Percentiles rank a stretch among this genome's conserved stretches.
Evolutionary conservation across 768 basidiomycete genomes (phyloP).

Genomic region (Hysterangium stoloniferum): DNA sequence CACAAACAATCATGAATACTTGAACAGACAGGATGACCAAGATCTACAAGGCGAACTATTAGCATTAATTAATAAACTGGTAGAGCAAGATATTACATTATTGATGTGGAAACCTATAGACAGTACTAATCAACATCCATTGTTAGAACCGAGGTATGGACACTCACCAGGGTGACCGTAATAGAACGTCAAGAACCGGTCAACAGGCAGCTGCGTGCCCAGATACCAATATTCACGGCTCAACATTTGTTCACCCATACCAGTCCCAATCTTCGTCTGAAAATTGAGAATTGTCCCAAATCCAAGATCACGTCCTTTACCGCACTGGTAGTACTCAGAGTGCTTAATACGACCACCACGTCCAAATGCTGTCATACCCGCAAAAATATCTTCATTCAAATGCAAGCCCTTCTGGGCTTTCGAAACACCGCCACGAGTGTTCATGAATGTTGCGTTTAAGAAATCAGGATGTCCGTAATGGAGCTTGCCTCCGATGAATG

Average conservation of each 20-base stretch:
- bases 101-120: slow-evolving; percentile 85
- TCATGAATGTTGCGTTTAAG: slow-evolving; percentile 97
- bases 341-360: slow-evolving; percentile 99
- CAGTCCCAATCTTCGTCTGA: slow-evolving; percentile 99
- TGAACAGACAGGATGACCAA: slow-evolving; percentile 97
- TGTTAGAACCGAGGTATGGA: neutral
- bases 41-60: slow-evolving; percentile 34
- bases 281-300: slow-evolving; percentile 99
- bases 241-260: slow-evolving; percentile 99
- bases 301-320: slow-evolving; percentile 97
- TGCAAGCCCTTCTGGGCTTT: slow-evolving; percentile 99
- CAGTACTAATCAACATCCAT: neutral
- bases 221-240: slow-evolving; percentile 99
- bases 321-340: slow-evolving; percentile 99
- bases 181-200: slow-evolving; percentile 99
- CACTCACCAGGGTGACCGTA: slow-evolving; percentile 80
- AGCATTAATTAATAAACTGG: neutral
- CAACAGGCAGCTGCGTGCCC: slow-evolving; percentile 95
- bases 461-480: slow-evolving; percentile 99
- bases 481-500: slow-evolving; percentile 97
- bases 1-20: slow-evolving; percentile 92
- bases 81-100: slow-evolving; percentile 38
- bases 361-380: slow-evolving; percentile 98
- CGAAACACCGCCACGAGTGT: slow-evolving; percentile 94
- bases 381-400: slow-evolving; percentile 99